These are phyloP conservation scores for Taphrina pruni DNA, from an alignment of 1,139 yeast genomes.

Conservation along the genomic window DNA sequence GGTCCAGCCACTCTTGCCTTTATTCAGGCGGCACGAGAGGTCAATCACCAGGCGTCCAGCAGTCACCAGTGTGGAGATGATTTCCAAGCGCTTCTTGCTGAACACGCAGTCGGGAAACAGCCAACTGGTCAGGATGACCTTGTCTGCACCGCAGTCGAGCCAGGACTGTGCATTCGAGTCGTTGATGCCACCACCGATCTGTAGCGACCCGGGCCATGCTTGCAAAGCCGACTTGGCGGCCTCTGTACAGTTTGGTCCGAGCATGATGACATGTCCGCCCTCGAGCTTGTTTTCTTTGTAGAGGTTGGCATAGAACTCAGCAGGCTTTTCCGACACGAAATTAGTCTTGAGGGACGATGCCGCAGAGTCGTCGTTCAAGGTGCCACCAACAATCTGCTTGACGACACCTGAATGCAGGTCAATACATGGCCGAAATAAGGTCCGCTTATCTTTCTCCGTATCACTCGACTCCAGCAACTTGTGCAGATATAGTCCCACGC, in stretches of 20 bases:
- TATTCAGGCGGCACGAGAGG: constrained; percentile 63
- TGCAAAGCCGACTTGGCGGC: constrained; percentile 79
- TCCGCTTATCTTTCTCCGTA: constrained; percentile 48
- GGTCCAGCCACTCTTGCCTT: constrained; percentile 65
- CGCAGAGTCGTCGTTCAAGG: constrained; percentile 58
- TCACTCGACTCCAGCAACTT: neutral
- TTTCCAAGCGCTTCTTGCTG: constrained; percentile 61
- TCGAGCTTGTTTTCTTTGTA: constrained; percentile 63
- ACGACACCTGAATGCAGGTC: constrained; percentile 94
- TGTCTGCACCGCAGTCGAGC: constrained; percentile 65
- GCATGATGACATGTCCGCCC: constrained; percentile 92
- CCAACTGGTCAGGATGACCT: constrained; percentile 89
- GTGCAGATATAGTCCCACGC: constrained; percentile 11
- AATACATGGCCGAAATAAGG: constrained; percentile 89
- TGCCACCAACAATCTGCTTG: constrained; percentile 95
- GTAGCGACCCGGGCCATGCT: constrained; percentile 73
- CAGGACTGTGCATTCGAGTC: constrained; percentile 73
- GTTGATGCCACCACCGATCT: constrained; percentile 92
- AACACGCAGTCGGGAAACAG: constrained; percentile 71
- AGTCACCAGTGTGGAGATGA: constrained; percentile 63
- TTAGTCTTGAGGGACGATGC: constrained; percentile 65
- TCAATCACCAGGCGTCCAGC: constrained; percentile 46
- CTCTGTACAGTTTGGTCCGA: constrained; percentile 81
- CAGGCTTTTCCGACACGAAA: constrained; percentile 76
- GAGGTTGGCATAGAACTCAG: constrained; percentile 76